Evolutionary conservation across 2,329 filamentous ascomycete genomes (phyloP), one percentile per base, ranked within the genome.

Genomic region (Fusarium beomiforme): DNA sequence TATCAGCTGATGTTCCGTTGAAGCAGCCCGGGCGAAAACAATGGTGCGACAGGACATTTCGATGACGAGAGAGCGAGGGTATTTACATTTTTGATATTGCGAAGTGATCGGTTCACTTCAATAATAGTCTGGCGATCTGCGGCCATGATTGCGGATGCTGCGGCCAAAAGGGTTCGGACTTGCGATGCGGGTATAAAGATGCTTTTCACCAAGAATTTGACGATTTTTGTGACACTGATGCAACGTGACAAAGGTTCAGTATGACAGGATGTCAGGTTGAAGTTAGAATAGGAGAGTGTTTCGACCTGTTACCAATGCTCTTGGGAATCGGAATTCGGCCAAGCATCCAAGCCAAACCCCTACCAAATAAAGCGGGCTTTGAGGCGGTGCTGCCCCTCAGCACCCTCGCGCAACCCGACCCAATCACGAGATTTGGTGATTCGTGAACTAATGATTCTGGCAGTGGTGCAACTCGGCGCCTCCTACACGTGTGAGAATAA

Each of bases 51-150:
- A 34, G 23, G 21, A 9, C 5, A 6, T 24, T 17, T 6, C 13
- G 16, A 24, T 29, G 6, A 31, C 16, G 31, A n/a, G 43, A 13
- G 54, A 23, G 17, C 21, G 39, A 46, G 23, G 56, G 34, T 41
- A 58, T 39, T 75, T 85, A 94, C 94, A 78, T 92, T 94, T 84
- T 94, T 95, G 85, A 97, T 95, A 77, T 89, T 92, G 72, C 94
- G 91, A 79, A 97, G 89, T 79, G 93, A 95, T 83, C 94, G 90
- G 85, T 95, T 96, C 83, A 91, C 90, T 87, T 89, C 88, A 71
- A 90, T 89, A 78, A 89, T 87, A 70, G 84, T 84, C 77, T 89
- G 87, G 73, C 88, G 87, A 74, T 89, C 86, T 70, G 81, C 75
- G 65, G 81, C 81, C 85, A 87, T 87, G 64, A 71, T 80, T 67